phyloP scores from a whole-genome alignment of 345 rosid species.

The Eucalyptus erythrocorys region DNA sequence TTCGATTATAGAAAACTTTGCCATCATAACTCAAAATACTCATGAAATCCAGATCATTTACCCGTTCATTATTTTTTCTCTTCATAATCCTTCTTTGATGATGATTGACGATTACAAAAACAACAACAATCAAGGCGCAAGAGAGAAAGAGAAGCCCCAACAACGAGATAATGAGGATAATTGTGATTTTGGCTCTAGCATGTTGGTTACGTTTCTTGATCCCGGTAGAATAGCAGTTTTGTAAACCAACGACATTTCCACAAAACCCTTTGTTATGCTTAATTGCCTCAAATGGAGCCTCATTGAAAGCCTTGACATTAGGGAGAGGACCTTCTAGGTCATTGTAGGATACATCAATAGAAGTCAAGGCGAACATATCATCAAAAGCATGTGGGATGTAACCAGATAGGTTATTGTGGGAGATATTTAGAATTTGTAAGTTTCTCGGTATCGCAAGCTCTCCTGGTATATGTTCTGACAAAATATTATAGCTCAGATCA shows the following conservation, averaged over 20 bases:
- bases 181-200: accelerated
- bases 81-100: not conserved
- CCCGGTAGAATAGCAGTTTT: accelerated
- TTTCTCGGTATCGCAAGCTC: not conserved
- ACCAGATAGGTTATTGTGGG: not conserved
- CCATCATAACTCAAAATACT: too few relatives aligned
- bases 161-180: not conserved
- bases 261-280: not conserved
- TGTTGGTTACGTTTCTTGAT: not conserved
- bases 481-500: not conserved
- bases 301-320: not conserved
- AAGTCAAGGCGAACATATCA: not conserved
- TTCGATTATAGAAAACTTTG: too few relatives aligned
- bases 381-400: not conserved
- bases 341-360: not conserved
- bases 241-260: not conserved
- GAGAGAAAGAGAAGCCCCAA: not conserved
- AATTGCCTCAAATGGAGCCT: not conserved
- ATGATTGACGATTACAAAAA: not conserved
- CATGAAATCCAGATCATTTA: not conserved
- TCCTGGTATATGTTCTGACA: not conserved
- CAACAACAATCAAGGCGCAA: not conserved
- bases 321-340: not conserved
- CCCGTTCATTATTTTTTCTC: not conserved
- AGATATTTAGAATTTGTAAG: not conserved